phyloP scores from a whole-genome alignment of 1,284 basidiomycete genomes.

The Erythrobasidium hasegawianum region DNA sequence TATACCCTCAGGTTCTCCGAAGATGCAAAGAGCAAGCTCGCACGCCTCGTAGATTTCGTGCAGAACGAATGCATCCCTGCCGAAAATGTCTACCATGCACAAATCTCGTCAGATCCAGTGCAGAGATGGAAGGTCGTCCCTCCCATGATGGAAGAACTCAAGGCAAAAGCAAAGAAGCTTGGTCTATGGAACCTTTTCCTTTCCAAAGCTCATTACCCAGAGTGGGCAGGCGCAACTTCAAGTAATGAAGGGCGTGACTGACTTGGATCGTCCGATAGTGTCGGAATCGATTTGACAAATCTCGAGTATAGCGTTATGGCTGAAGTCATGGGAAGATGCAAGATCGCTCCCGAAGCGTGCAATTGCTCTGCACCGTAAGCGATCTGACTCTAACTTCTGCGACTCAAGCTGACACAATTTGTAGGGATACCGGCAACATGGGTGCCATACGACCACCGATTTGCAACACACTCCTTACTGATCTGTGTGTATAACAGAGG shows the following conservation, averaged over 20 bases:
- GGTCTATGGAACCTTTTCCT: conserved; percentile 98
- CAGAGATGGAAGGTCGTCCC: conserved; percentile 81
- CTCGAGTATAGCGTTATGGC: conserved; percentile 98
- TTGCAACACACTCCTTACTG: background rate
- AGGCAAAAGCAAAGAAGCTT: conserved; percentile 75
- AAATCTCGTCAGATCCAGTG: conserved; percentile 71
- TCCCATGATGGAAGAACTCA: conserved; percentile 76
- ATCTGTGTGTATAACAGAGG: conserved; percentile 58
- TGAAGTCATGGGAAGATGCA: conserved; percentile 76
- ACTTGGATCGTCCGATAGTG: conserved; percentile 30
- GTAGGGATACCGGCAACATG: conserved; percentile 46
- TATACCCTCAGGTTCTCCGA: conserved; percentile 69
- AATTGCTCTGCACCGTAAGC: conserved; percentile 40
- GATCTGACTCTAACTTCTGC: background rate
- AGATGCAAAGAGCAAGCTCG: conserved; percentile 77
- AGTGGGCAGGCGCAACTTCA: conserved; percentile 24
- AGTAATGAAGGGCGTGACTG: background rate
- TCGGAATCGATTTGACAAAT: conserved; percentile 84
- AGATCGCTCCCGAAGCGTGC: conserved; percentile 45
- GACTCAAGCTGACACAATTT: background rate
- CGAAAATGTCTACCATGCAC: conserved; percentile 69
- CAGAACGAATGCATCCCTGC: conserved; percentile 55
- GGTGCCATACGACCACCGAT: conserved; percentile 22
- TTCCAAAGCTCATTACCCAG: conserved; percentile 84
- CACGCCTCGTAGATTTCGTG: conserved; percentile 78